A percentile compares a stretch with the other conserved stretches of the same genome.
Conservation (phyloP, 257 asterid genomes). For the Datura wrightii region DNA sequence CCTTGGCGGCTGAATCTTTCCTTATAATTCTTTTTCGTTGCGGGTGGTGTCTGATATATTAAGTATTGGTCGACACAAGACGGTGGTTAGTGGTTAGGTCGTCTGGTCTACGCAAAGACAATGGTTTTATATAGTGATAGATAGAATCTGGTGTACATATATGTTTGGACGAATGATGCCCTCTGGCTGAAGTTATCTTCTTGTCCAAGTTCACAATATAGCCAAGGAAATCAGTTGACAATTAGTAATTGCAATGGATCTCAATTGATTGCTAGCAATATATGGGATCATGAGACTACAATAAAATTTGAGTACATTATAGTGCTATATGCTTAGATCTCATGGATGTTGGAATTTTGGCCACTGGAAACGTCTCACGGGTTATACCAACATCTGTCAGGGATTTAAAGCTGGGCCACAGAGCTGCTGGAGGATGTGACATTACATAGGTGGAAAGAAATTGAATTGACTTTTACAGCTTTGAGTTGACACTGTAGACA, state of each 20-base stretch:
- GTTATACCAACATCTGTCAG: neutral
- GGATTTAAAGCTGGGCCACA: neutral
- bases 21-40: neutral
- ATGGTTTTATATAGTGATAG: neutral
- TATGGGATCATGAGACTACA: neutral
- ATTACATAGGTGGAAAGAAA: neutral
- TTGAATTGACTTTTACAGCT: neutral
- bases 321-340: neutral
- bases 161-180: neutral
- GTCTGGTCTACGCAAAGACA: neutral
- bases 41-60: neutral
- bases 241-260: neutral
- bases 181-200: constrained; percentile 19
- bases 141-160: neutral
- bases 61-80: neutral
- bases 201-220: neutral
- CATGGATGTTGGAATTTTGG: neutral
- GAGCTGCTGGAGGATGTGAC: neutral
- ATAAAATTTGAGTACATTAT: neutral
- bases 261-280: neutral
- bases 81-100: neutral
- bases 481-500: neutral
- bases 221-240: neutral
- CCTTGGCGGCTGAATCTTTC: constrained; percentile 1
- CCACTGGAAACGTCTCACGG: neutral